phyloP scores from a whole-genome alignment of 768 basidiomycete species.

The Suillus fuscotomentosus region DNA sequence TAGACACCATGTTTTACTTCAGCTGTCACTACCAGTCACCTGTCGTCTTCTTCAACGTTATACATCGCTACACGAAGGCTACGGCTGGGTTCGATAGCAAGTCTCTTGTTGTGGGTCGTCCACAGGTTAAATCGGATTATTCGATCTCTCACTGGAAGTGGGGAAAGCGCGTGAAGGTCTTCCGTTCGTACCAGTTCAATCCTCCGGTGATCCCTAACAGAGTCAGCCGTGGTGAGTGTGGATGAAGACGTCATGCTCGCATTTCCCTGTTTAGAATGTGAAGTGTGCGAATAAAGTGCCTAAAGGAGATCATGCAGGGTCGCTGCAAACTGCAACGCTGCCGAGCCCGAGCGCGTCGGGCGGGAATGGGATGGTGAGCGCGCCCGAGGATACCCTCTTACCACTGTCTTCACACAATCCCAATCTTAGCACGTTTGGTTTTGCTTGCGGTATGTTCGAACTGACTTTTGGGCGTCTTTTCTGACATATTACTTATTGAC shows the following conservation, averaged over 20 bases:
- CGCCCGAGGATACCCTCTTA: neutral
- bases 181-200: neutral
- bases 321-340: neutral
- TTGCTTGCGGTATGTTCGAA: neutral
- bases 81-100: neutral
- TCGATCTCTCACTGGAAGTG: neutral
- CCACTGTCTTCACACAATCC: neutral
- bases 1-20: neutral
- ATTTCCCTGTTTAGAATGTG: no score
- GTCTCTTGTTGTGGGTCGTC: neutral
- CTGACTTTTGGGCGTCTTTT: slow-evolving; percentile 5
- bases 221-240: neutral
- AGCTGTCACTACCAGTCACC: neutral
- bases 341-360: neutral
- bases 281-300: neutral
- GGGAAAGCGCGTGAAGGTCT: neutral
- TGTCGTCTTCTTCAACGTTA: neutral
- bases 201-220: neutral
- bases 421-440: no score
- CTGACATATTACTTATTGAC: slow-evolving; percentile 3
- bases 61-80: neutral
- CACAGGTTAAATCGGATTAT: neutral
- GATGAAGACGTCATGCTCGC: neutral
- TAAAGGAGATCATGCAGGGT: neutral
- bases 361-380: neutral